These are phyloP conservation scores for Fusarium albosuccineum DNA, from an alignment of 2,329 filamentous ascomycete species.

Conservation along the genomic window DNA sequence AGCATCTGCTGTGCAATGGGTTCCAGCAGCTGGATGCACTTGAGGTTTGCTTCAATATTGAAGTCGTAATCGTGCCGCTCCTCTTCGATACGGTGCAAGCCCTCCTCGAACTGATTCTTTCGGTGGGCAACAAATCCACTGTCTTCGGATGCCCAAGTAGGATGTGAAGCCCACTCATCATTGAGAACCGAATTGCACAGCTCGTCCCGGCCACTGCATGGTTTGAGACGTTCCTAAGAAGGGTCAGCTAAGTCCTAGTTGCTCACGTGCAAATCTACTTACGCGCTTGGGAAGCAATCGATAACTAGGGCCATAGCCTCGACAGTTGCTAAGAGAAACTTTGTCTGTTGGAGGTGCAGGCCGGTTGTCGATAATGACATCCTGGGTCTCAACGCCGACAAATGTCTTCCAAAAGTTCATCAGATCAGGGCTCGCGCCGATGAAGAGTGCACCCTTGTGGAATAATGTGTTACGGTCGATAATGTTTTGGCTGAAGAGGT, in stretches of 20 bases:
- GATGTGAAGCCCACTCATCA: slow-evolving; percentile 98
- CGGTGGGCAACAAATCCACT: slow-evolving; percentile 97
- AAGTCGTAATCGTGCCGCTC: slow-evolving; percentile 99
- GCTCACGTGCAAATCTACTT: slow-evolving; percentile 46
- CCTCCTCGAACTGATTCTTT: slow-evolving; percentile 96
- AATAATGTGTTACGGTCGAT: slow-evolving; percentile 88
- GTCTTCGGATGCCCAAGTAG: slow-evolving; percentile 98
- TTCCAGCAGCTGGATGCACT: slow-evolving; percentile 95
- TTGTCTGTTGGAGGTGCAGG: slow-evolving; percentile 81
- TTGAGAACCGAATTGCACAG: slow-evolving; percentile 94
- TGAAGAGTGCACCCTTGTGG: slow-evolving; percentile 85
- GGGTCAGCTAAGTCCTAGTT: slow-evolving; percentile 27
- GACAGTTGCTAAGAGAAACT: slow-evolving; percentile 95
- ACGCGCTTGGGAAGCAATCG: slow-evolving; percentile 87
- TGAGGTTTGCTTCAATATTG: slow-evolving; percentile 94
- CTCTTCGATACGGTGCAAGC: slow-evolving; percentile 95
- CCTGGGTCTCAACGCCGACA: slow-evolving; percentile 80
- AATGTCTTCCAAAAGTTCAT: slow-evolving; percentile 90
- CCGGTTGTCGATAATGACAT: slow-evolving; percentile 83
- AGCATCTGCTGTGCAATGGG: slow-evolving; percentile 93
- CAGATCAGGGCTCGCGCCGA: slow-evolving; percentile 90
- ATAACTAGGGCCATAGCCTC: slow-evolving; percentile 96
- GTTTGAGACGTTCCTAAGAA: slow-evolving; percentile 81
- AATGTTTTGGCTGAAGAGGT: slow-evolving; percentile 92
- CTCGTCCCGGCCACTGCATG: slow-evolving; percentile 93